These are phyloP conservation scores for Fusarium setosum DNA, from an alignment of 2,329 filamentous ascomycete genomes.

Conservation along the genomic window DNA sequence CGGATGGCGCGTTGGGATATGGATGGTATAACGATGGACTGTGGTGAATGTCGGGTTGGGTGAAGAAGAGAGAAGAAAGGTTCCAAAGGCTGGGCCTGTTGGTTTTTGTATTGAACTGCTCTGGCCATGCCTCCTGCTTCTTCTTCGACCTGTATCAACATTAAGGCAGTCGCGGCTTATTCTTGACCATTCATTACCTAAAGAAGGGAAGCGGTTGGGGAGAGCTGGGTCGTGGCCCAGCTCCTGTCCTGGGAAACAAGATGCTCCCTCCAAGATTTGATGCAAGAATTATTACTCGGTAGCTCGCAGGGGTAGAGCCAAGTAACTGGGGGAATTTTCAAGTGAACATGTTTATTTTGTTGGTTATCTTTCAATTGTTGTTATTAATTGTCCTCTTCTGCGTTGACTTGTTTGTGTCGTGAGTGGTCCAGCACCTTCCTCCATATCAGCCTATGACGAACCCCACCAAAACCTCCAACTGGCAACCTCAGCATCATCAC, in stretches of 20 bases:
- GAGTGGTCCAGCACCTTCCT: background rate
- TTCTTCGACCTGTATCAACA: too few relatives aligned
- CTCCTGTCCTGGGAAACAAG: too few relatives aligned
- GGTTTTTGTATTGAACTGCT: background rate
- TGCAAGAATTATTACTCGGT: too few relatives aligned
- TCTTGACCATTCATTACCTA: too few relatives aligned
- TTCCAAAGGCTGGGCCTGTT: background rate
- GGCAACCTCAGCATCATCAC: constrained; percentile 23
- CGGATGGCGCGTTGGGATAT: background rate
- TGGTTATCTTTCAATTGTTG: background rate
- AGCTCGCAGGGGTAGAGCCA: too few relatives aligned
- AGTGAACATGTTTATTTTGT: too few relatives aligned
- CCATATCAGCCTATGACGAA: background rate
- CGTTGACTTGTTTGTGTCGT: background rate
- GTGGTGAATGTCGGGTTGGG: background rate
- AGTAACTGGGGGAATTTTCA: too few relatives aligned
- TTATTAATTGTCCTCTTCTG: background rate
- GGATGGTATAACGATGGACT: background rate
- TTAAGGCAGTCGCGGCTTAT: too few relatives aligned
- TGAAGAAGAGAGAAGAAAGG: background rate
- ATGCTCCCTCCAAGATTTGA: too few relatives aligned
- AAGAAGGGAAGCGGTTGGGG: too few relatives aligned
- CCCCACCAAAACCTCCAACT: constrained; percentile 29
- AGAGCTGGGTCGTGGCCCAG: too few relatives aligned
- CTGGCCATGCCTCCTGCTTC: too few relatives aligned